phyloP scores from a whole-genome alignment of 495 filamentous ascomycete genomes.

The Aspergillus ostianus region DNA sequence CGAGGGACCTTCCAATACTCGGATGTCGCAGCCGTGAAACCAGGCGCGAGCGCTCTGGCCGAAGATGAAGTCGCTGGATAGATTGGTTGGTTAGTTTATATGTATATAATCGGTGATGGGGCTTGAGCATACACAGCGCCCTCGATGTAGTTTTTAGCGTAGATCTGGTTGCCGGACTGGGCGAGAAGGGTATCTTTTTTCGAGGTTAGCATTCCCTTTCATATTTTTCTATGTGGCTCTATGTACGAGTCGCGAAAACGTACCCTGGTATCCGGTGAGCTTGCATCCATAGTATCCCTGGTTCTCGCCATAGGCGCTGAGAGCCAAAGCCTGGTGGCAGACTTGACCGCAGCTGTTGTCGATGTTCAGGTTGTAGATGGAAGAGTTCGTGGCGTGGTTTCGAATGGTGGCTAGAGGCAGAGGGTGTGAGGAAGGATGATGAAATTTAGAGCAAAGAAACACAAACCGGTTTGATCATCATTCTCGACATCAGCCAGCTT shows the following conservation, averaged over 20 bases:
- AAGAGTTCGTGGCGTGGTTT: conserved; percentile 48
- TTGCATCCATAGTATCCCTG: conserved; percentile 60
- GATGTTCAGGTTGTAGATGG: conserved; percentile 63
- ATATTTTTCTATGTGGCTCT: too few species aligned
- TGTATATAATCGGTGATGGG: background rate
- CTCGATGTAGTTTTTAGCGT: conserved; percentile 51
- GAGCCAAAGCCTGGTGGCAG: conserved; percentile 59
- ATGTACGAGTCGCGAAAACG: too few species aligned
- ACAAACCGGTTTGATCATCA: conserved; percentile 41
- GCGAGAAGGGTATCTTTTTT: conserved; percentile 55
- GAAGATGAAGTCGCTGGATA: conserved; percentile 61
- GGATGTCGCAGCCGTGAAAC: conserved; percentile 59
- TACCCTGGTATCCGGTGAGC: conserved; percentile 55
- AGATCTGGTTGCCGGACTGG: conserved; percentile 58
- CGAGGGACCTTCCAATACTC: conserved; percentile 38
- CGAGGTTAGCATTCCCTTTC: background rate
- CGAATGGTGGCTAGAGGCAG: conserved; percentile 50
- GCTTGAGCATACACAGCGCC: conserved; percentile 44
- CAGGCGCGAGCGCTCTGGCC: conserved; percentile 59
- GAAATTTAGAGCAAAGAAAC: background rate
- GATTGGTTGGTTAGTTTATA: background rate
- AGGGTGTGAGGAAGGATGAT: conserved; percentile 25
- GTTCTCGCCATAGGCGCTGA: conserved; percentile 50
- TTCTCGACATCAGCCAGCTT: conserved; percentile 36
- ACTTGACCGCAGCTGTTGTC: conserved; percentile 50